Conservation (phyloP, 2,329 filamentous ascomycete genomes). For the Tolypocladium tropicale region DNA sequence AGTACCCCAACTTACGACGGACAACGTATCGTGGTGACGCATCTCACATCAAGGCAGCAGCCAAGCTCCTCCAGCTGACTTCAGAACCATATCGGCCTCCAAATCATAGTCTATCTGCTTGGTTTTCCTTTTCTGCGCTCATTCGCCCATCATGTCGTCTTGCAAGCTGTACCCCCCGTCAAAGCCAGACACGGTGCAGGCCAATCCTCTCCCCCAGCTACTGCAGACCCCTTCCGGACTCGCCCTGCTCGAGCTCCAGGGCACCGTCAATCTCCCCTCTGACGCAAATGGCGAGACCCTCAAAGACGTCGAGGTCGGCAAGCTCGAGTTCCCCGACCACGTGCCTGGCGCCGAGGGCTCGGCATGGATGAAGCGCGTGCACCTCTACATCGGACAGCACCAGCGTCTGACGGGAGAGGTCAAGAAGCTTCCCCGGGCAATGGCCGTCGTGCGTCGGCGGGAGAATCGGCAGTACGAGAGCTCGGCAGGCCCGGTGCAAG, state of each 20-base stretch:
- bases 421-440: slow-evolving; percentile 68
- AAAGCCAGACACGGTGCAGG: slow-evolving; percentile 9
- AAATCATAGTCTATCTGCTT: too few species aligned
- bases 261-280: slow-evolving; percentile 67
- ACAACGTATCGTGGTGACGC: background rate
- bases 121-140: background rate
- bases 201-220: slow-evolving; percentile 61
- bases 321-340: slow-evolving; percentile 70
- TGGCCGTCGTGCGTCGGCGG: slow-evolving; percentile 65
- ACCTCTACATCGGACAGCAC: slow-evolving; percentile 80
- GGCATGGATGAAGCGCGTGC: slow-evolving; percentile 82
- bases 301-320: slow-evolving; percentile 44
- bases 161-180: slow-evolving; percentile 30
- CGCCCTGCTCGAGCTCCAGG: slow-evolving; percentile 86
- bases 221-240: slow-evolving; percentile 84
- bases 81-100: background rate
- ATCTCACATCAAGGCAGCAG: background rate
- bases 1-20: background rate
- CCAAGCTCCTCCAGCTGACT: background rate
- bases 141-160: slow-evolving; percentile 20
- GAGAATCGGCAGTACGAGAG: slow-evolving; percentile 30
- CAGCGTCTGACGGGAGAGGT: slow-evolving; percentile 85
- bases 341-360: slow-evolving; percentile 35
- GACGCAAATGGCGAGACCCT: slow-evolving; percentile 19
- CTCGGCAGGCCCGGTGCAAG: slow-evolving; percentile 26